Percentiles rank a stretch among this genome's conserved stretches.
These are phyloP conservation scores for Boletus mariae DNA, from an alignment of 1,284 basidiomycete species.

Conservation along the genomic window DNA sequence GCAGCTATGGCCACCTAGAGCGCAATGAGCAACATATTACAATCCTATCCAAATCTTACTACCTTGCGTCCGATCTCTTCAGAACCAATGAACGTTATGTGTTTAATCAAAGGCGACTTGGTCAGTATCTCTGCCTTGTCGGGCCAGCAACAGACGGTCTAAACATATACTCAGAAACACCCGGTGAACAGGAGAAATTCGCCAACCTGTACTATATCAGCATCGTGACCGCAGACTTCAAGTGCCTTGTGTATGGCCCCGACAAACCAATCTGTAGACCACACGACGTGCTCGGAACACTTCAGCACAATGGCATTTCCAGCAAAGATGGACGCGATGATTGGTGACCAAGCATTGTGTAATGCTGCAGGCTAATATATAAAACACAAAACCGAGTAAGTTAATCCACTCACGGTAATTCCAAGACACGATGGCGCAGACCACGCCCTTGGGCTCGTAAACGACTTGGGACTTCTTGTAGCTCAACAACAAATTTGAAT, in stretches of 20 bases:
- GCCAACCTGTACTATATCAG: conserved; percentile 75
- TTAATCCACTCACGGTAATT: conserved; percentile 68
- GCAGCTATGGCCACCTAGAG: conserved; percentile 76
- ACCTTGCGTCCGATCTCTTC: conserved; percentile 87
- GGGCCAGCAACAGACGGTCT: conserved; percentile 86
- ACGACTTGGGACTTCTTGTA: conserved; percentile 86
- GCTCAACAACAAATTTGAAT: conserved; percentile 72
- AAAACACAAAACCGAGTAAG: background rate
- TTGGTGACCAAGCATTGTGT: conserved; percentile 92
- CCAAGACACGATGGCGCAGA: conserved; percentile 93
- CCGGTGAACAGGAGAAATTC: background rate
- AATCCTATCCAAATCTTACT: conserved; percentile 3
- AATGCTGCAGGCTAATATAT: conserved; percentile 50
- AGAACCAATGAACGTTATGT: conserved; percentile 90
- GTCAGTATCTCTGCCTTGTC: conserved; percentile 84
- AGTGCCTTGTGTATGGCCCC: conserved; percentile 73
- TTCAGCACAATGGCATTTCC: conserved; percentile 92
- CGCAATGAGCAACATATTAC: conserved; percentile 4
- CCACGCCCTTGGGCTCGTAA: conserved; percentile 92
- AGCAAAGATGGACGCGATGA: conserved; percentile 84
- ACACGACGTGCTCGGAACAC: conserved; percentile 89
- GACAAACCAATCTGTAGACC: conserved; percentile 83
- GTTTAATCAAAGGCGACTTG: conserved; percentile 73
- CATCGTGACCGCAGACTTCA: conserved; percentile 72
- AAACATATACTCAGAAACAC: conserved; percentile 17